Base-by-base conservation (phyloP, 2,329 filamentous ascomycete genomes). In the Paecilomyces formosus region DNA sequence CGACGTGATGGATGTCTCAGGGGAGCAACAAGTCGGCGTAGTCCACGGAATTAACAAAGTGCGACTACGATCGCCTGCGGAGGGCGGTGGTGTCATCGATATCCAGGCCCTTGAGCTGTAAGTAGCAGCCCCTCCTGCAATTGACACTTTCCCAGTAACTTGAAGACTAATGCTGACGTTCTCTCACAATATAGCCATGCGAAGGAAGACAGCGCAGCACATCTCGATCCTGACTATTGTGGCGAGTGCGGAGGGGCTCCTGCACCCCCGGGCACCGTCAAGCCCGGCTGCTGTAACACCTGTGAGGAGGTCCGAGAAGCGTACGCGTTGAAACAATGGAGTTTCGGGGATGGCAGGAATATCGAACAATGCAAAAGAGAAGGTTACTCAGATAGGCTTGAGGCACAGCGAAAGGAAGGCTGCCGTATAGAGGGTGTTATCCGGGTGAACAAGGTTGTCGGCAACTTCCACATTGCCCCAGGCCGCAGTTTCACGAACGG, bases 1-100 rank as follows among this genome's bases (percentile, higher is more conserved):
- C 67, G 94, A 99, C 74, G 93, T 99, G 58, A 99, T 99, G 94
- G 94, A 99, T 77, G 93, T 97, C 26, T 96, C 92, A 22, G 94
- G 94, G 63, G 94, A 99, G 76, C 89, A 97, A 71, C 94, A 99
- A 75, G 90, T 92, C 66, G 94, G 93, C 56, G 89, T 99, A 59
- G 87, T 91, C 74, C 92, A 97, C 71, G 94, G 94, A 53, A 85
- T 99, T 62, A 90, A 86, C 77, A 97, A 97, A 79, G 89, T 97
- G 62, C 87, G 94, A 61, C 82, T 99, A 61, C 81, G 83, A 62
- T 81, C 92, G 24, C 80, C 82, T 65, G 79, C 79, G 51, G 87
- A 96, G 67, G 93, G 93, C 49, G 89, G 92, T 62, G 81, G 79
- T 59, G 87, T 87, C 63, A 89, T 95, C 66, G 88, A 92, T 69